Evolutionary conservation across 2,329 filamentous ascomycete species (phyloP).

Genomic region (Stachybotrys chartarum): DNA sequence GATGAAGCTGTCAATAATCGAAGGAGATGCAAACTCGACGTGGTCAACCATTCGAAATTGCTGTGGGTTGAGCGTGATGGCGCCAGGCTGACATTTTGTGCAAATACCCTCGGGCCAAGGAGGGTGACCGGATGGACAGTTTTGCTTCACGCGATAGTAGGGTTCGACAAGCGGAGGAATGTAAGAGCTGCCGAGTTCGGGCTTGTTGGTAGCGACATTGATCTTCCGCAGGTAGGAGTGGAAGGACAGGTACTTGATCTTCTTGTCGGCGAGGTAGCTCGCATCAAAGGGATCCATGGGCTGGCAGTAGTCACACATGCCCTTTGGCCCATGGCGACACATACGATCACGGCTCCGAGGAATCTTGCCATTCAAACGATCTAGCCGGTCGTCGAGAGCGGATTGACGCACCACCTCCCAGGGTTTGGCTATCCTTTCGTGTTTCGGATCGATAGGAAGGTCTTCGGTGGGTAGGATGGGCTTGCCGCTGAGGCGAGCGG

Average conservation of each 20-base stretch:
- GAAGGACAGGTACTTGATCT: slow-evolving; percentile 98
- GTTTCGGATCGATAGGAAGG: slow-evolving; percentile 63
- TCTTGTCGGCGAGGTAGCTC: slow-evolving; percentile 86
- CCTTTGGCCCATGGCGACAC: slow-evolving; percentile 93
- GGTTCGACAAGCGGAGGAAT: slow-evolving; percentile 93
- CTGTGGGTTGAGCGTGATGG: slow-evolving; percentile 91
- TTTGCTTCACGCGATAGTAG: slow-evolving; percentile 78
- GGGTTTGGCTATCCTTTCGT: slow-evolving; percentile 35
- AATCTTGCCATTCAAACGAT: slow-evolving; percentile 88
- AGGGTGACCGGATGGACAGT: slow-evolving; percentile 90
- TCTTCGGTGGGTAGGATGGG: slow-evolving; percentile 64
- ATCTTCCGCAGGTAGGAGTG: slow-evolving; percentile 91
- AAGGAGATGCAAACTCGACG: slow-evolving; percentile 84
- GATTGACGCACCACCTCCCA: slow-evolving; percentile 93
- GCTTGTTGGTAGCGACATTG: slow-evolving; percentile 93
- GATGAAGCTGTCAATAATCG: slow-evolving; percentile 81
- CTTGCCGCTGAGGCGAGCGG: slow-evolving; percentile 72
- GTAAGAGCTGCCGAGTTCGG: slow-evolving; percentile 86
- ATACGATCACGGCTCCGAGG: slow-evolving; percentile 72
- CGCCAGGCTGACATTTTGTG: slow-evolving; percentile 95
- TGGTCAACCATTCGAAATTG: slow-evolving; percentile 96
- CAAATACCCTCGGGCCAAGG: slow-evolving; percentile 95
- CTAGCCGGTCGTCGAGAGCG: slow-evolving; percentile 75
- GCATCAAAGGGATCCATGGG: slow-evolving; percentile 88
- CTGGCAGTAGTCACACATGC: slow-evolving; percentile 99